phyloP scores from a whole-genome alignment of 2,329 filamentous ascomycete species.

The Cladosporium sp. region DNA sequence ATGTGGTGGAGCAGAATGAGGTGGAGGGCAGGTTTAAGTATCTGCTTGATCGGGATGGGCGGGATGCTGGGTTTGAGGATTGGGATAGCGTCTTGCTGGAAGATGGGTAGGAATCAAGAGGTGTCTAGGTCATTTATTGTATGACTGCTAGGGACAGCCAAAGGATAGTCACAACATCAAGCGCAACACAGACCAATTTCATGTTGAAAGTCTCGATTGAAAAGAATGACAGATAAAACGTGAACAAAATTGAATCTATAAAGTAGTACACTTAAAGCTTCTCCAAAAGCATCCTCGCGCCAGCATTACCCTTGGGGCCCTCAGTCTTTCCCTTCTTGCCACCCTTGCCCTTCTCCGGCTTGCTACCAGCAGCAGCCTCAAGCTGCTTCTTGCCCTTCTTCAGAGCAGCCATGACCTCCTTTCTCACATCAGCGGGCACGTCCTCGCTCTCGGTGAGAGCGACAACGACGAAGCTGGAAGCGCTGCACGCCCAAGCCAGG shows the following conservation, averaged over 20 bases:
- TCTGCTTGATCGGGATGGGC: conserved; percentile 37
- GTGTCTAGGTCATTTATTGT: too few species aligned
- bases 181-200: too few species aligned
- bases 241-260: too few species aligned
- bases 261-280: conserved; percentile 23
- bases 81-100: not conserved
- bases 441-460: conserved; percentile 67
- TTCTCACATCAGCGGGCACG: conserved; percentile 59
- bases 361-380: conserved; percentile 55
- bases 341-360: conserved; percentile 38
- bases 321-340: conserved; percentile 27
- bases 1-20: conserved; percentile 33
- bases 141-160: too few species aligned
- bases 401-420: conserved; percentile 63
- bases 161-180: too few species aligned
- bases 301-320: conserved; percentile 39
- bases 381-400: conserved; percentile 69
- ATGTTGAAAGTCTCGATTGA: too few species aligned
- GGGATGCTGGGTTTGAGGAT: conserved; percentile 35
- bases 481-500: conserved; percentile 77
- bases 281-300: conserved; percentile 43
- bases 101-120: not conserved
- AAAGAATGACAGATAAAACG: too few species aligned
- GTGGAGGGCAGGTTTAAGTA: conserved; percentile 31
- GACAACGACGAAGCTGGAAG: conserved; percentile 81